Evolutionary conservation across 73 alveolate species (phyloP).

Genomic region (Tetrahymena elliotti): DNA sequence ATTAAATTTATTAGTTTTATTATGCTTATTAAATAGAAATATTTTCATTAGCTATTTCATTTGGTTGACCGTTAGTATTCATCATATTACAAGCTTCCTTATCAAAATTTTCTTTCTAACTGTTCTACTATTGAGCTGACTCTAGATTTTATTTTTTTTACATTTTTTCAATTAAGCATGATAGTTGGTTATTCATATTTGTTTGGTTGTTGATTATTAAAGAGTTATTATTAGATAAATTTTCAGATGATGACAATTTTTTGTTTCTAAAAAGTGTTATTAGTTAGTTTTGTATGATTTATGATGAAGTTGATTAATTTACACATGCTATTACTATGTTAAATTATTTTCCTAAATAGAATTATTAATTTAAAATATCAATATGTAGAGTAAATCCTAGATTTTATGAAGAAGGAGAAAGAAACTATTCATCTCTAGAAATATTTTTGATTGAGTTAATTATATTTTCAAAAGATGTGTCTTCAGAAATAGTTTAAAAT

Average conservation of each 20-base stretch:
- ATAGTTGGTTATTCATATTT: not conserved
- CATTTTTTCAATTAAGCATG: not conserved
- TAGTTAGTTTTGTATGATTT: not conserved
- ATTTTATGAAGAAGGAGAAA: not conserved
- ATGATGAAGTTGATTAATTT: not conserved
- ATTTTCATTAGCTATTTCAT: not conserved
- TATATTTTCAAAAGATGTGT: not conserved
- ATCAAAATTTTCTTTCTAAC: not conserved
- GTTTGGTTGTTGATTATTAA: not conserved
- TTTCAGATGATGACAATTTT: not conserved
- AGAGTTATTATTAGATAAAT: not conserved
- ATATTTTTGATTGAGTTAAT: not conserved
- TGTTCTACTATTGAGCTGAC: not conserved
- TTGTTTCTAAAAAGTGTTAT: not conserved
- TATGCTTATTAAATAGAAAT: not conserved
- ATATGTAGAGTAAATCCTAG: not conserved
- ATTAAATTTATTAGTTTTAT: not conserved
- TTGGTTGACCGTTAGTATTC: not conserved
- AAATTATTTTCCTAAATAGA: not conserved
- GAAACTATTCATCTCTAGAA: not conserved
- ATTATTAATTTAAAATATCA: not conserved
- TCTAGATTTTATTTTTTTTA: not conserved
- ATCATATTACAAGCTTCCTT: not conserved
- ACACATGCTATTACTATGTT: not conserved
- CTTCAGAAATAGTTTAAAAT: not conserved